Conservation (phyloP, 1,284 basidiomycete genomes). For the Cerrena zonata region DNA sequence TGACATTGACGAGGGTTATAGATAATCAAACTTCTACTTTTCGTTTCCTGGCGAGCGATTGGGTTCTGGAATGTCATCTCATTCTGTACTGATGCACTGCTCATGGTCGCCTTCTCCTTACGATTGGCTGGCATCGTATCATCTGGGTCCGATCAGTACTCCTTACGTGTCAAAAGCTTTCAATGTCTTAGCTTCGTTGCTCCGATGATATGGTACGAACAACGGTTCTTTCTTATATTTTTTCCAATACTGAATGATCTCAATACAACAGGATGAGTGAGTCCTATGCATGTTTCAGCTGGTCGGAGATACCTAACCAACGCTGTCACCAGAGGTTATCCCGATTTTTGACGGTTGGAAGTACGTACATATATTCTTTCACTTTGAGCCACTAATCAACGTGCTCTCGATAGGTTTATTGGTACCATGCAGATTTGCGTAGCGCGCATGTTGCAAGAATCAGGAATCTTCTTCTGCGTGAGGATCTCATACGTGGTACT, state of each 20-base stretch:
- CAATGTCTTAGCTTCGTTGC: conserved; percentile 82
- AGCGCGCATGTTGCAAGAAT: conserved; percentile 86
- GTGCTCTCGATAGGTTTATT: conserved; percentile 47
- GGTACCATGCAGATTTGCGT: conserved; percentile 85
- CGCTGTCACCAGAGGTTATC: conserved; percentile 53
- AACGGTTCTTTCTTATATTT: too few relatives aligned
- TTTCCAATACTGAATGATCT: not conserved
- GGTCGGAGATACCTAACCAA: not conserved
- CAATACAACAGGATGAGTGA: conserved; percentile 64
- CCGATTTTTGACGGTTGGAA: conserved; percentile 80
- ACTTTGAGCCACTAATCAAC: not conserved
- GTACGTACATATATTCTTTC: conserved; percentile 31
- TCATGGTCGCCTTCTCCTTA: conserved; percentile 69
- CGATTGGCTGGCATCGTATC: conserved; percentile 60
- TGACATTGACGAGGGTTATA: conserved; percentile 22
- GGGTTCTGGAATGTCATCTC: conserved; percentile 80
- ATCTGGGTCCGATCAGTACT: conserved; percentile 35
- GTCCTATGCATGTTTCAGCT: conserved; percentile 24
- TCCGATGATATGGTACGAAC: conserved; percentile 79
- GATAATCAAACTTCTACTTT: conserved; percentile 61
- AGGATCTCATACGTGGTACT: conserved; percentile 9
- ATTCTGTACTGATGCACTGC: conserved; percentile 65
- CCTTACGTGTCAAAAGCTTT: conserved; percentile 67
- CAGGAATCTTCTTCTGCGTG: conserved; percentile 87
- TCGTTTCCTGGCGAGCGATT: conserved; percentile 66